Base-by-base conservation (phyloP, 352 stramenopile genomes). In the Globisporangium mamillatum region DNA sequence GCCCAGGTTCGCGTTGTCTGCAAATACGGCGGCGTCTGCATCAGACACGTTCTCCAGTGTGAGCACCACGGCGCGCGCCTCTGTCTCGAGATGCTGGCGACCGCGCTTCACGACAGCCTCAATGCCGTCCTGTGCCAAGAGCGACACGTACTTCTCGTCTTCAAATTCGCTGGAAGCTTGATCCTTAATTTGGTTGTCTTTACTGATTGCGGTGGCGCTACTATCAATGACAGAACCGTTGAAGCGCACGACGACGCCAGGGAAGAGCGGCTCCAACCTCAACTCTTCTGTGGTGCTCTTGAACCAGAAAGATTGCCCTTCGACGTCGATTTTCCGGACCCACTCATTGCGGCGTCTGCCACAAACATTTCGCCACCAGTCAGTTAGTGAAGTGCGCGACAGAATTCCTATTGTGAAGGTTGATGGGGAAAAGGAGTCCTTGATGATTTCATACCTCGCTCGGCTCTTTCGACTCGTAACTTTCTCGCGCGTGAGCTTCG, bases 321-420 rank as follows among this genome's bases (percentile, higher is more conserved):
- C 54, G 1, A 63, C 36, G 36, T 63, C 58, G 36, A 63, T n/a
- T n/a, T 63, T 63, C 22, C 58, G 58, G 8, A 25, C 52, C 58
- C 58, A 63, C 58, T 63, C 58, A 3, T 52, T 52, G 32, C 58
- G 58, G 34, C 59, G 41, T 56, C 59, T 64, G 24, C 14, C 2
- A 54, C 16, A 54, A 10, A 52, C 12, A 60, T 38, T 3, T n/a
- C 41, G 5, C 41, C 41, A 50, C 1, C 41, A 50, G 16, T 16
- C 27, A 32, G 27, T 32, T 60, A n/a, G 24, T 60, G 18, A 0
- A 58, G 9, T 12, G 18, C 53, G 38, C 18, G 1, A 22, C 50
- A 9, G 22, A 4, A 22, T 5, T 4, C 20, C 12, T 59, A 12
- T 22, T 8, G 20, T 59, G 12, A 16, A 36, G 25, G 2, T 24